Evolutionary conservation across 371 early-diverging fungal species (phyloP).

Genomic region (Mortierella sp.): DNA sequence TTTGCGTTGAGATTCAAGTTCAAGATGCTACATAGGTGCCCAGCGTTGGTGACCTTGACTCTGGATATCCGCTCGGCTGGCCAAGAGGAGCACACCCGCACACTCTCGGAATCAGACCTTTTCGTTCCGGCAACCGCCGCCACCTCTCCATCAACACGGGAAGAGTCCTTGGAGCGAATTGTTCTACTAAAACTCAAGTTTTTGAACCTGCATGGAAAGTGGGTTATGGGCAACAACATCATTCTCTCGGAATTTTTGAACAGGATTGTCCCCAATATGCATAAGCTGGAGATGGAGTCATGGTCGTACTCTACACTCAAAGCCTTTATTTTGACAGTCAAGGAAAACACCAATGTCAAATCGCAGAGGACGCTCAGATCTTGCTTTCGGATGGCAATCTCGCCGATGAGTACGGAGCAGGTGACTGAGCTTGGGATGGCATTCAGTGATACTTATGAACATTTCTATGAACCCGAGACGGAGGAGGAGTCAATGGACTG

Average conservation of each 20-base stretch:
- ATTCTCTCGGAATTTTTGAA: not conserved
- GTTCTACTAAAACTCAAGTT: not conserved
- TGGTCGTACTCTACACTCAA: not conserved
- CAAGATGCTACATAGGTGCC: not conserved
- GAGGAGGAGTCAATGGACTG: too few relatives aligned
- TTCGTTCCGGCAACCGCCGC: not conserved
- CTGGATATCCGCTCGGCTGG: not conserved
- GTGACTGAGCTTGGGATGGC: too few relatives aligned
- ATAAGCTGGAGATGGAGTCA: not conserved
- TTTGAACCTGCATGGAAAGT: not conserved
- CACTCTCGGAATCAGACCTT: not conserved
- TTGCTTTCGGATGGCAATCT: too few relatives aligned
- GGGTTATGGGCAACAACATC: not conserved
- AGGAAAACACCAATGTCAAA: too few relatives aligned
- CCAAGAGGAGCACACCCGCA: not conserved
- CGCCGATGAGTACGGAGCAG: too few relatives aligned
- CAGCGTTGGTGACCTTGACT: not conserved
- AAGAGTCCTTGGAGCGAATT: not conserved
- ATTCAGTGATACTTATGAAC: too few relatives aligned
- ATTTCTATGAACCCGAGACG: too few relatives aligned
- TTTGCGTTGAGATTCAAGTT: not conserved
- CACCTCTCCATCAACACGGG: not conserved
- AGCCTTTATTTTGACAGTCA: not conserved
- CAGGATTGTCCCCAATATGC: not conserved
- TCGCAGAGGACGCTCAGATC: too few relatives aligned